Evolutionary conservation across 148 eudicot species (phyloP).

Genomic region (Polygonum aviculare): DNA sequence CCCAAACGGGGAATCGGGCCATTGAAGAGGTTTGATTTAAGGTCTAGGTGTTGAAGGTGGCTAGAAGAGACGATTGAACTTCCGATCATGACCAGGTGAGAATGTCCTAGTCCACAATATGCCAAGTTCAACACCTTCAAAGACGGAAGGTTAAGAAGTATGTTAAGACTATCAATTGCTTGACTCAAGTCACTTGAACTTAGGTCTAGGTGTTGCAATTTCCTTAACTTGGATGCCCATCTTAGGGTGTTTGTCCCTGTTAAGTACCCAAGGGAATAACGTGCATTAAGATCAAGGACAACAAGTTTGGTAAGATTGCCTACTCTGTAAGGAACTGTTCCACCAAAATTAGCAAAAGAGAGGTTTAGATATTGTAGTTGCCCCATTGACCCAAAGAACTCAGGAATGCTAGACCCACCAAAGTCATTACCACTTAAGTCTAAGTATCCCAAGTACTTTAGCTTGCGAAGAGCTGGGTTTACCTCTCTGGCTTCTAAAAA

Average conservation of each 20-base stretch:
- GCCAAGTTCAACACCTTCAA: background rate
- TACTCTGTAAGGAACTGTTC: conserved; percentile 10
- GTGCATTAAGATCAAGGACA: background rate
- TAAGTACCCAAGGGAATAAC: too few relatives aligned
- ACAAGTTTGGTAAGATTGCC: conserved; percentile 13
- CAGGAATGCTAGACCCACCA: background rate
- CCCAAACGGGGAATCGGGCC: conserved; percentile 15
- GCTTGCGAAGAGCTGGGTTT: background rate
- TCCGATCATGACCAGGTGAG: background rate
- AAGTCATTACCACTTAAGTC: conserved; percentile 3
- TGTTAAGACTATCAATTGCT: background rate
- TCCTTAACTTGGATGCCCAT: background rate
- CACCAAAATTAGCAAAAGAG: background rate
- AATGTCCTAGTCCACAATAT: background rate
- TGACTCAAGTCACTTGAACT: background rate
- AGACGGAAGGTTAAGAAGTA: background rate
- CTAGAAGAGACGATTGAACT: background rate
- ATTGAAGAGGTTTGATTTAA: background rate
- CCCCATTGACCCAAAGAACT: conserved; percentile 15
- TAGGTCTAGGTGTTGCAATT: background rate
- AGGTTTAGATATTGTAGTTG: conserved; percentile 19
- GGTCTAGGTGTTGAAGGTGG: background rate
- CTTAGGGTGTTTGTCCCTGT: background rate
- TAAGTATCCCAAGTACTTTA: background rate
- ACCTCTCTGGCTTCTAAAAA: background rate